Evolutionary conservation across 306 rosid genomes (phyloP), one percentile per base, ranked within the genome.

Genomic region (Quercus dentata): DNA sequence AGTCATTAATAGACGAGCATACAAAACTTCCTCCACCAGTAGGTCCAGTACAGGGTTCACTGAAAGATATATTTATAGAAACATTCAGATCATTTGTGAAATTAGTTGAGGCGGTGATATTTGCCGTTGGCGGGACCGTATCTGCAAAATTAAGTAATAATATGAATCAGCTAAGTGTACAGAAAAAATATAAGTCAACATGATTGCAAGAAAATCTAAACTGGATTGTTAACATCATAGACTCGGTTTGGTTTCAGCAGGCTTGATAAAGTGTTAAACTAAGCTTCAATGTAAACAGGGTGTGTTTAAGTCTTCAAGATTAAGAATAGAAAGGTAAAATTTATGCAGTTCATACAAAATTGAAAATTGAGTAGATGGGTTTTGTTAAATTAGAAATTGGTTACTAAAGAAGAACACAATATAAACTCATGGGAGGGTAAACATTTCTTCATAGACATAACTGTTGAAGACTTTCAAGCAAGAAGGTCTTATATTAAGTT

Each of bases 81-180:
- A 94, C 88, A 79, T 91, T 92, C 61, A 59, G 74, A 61, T 86
- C 86, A 64, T 87, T 91, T 41, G 97, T 94, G 81, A 92, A 92
- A 56, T 86, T 20, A 49, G 83, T 86, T 13, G 92, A 82, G 74
- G 92, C 74, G 31, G 89, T 83, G 74, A 92, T 79, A 87, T 78
- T 8, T 69, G 98, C 98, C 51, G 97, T 94, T 35, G 98, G 97
- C 21, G 90, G 92, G 68, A 86, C 69, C 41, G 97, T 92, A 85
- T 94, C 98, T 94, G 94, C 81, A 85, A 85, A 81, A 64, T 3
- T 35, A 10, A 59, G 18, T 71, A 18, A 76, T 0, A 51, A 57
- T 3, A 76, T 20, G 59, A 28, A 64, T 35, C 55, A 71, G 75
- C 81, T 46, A 77, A 23, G 30, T 27, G 56, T 30, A 33, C 20